Conservation (phyloP, 495 filamentous ascomycete species). For the Xylaria cubensis region DNA sequence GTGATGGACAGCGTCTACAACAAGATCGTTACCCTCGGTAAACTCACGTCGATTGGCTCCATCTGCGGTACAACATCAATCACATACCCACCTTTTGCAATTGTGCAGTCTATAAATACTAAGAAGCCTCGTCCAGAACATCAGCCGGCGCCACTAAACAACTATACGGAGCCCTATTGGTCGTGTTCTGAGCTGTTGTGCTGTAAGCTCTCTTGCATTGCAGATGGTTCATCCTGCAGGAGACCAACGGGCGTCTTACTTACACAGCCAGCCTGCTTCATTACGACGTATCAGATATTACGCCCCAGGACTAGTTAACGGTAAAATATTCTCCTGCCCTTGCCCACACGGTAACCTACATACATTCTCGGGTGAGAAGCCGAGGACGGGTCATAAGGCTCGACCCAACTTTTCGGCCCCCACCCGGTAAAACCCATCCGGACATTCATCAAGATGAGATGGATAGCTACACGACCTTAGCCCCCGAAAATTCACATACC, state of each 20-base stretch:
- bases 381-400: not conserved
- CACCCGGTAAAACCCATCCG: not conserved
- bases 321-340: not conserved
- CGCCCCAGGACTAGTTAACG: not conserved
- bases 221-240: slow-evolving; percentile 1
- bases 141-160: not conserved
- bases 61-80: too few species aligned
- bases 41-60: too few species aligned
- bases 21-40: too few species aligned
- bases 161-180: not conserved
- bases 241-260: not conserved
- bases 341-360: not conserved
- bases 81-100: too few species aligned
- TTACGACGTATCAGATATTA: not conserved
- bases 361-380: not conserved
- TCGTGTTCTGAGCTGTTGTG: not conserved
- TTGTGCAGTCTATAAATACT: not conserved
- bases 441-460: not conserved
- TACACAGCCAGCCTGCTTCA: not conserved
- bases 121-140: slow-evolving; percentile 2
- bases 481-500: not conserved
- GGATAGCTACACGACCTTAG: slow-evolving; percentile 1
- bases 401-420: not conserved
- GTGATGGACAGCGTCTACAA: too few species aligned
- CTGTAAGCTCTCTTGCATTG: not conserved